These are phyloP conservation scores for Camillea tinctor DNA, from an alignment of 2,329 filamentous ascomycete species.

Conservation along the genomic window DNA sequence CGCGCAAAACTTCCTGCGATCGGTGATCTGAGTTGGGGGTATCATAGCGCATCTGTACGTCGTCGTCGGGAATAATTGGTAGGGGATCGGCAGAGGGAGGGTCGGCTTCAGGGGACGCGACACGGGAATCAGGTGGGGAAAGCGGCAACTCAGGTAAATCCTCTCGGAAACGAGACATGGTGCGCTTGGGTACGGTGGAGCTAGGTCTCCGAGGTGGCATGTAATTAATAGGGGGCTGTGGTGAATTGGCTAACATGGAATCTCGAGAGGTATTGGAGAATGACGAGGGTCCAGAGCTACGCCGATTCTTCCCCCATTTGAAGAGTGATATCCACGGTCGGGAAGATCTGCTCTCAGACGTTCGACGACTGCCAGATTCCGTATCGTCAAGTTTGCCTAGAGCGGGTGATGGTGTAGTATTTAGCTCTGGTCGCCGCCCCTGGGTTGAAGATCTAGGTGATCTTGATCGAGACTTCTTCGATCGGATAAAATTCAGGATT, in stretches of 20 bases:
- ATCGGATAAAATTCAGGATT: conserved; percentile 40
- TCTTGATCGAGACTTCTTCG: conserved; percentile 49
- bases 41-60: conserved; percentile 40
- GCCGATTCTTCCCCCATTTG: conserved; percentile 62
- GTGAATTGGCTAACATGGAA: conserved; percentile 62
- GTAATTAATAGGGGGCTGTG: conserved; percentile 34
- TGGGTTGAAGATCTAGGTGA: conserved; percentile 46
- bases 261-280: conserved; percentile 91
- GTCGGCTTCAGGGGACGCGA: conserved; percentile 73
- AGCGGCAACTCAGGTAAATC: conserved; percentile 83
- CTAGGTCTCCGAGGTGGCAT: conserved; percentile 35
- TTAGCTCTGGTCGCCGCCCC: conserved; percentile 35
- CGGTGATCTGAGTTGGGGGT: conserved; percentile 46
- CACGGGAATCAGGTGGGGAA: conserved; percentile 79
- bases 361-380: conserved; percentile 47
- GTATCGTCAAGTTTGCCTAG: conserved; percentile 45
- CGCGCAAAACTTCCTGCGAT: conserved; percentile 40
- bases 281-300: conserved; percentile 64
- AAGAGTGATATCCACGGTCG: conserved; percentile 73
- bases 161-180: conserved; percentile 88
- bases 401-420: conserved; percentile 34
- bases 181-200: conserved; percentile 65
- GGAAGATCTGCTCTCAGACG: conserved; percentile 53
- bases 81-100: conserved; percentile 30
- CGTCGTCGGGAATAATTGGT: conserved; percentile 33